These are phyloP conservation scores for Neobulgaria alba DNA, from an alignment of 2,329 filamentous ascomycete species.

Conservation along the genomic window DNA sequence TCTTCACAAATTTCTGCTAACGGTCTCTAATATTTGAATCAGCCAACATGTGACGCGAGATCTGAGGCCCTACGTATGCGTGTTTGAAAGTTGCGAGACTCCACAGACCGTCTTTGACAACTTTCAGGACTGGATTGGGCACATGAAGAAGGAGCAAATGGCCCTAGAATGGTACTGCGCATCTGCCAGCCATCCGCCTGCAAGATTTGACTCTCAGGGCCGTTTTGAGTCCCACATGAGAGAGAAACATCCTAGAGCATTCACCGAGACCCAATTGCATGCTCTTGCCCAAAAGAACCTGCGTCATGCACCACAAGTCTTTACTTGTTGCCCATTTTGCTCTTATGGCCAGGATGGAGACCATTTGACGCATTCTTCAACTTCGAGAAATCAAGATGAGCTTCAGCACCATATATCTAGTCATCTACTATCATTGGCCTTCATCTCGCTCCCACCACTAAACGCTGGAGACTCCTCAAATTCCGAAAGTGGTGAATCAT, in stretches of 20 bases:
- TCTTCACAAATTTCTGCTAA: conserved; percentile 3
- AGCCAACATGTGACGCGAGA: conserved; percentile 4
- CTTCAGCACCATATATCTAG: conserved; percentile 4
- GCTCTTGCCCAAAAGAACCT: conserved; percentile 2
- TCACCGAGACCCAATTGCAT: conserved; percentile 3
- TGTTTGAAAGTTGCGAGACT: conserved; percentile 4
- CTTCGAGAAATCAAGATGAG: conserved; percentile 3
- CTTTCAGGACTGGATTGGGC: conserved; percentile 2
- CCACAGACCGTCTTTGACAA: conserved; percentile 4
- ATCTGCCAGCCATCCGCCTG: conserved; percentile 4
- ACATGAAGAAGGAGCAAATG: conserved; percentile 5
- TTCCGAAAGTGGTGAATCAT: conserved; percentile 2
- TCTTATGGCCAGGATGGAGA: conserved; percentile 3
- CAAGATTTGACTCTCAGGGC: conserved; percentile 3
- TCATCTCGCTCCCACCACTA: conserved; percentile 4
- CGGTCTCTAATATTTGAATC: conserved; percentile 1
- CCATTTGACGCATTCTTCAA: conserved; percentile 3
- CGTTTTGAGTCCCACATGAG: conserved; percentile 3
- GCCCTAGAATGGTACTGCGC: conserved; percentile 4
- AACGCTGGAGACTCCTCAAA: conserved; percentile 1
- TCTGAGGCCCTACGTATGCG: conserved; percentile 4
- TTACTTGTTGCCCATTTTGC: conserved; percentile 4
- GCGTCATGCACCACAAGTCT: conserved; percentile 2
- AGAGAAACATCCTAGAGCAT: conserved; percentile 1
- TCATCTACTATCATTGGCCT: conserved; percentile 3